Evolutionary conservation across 257 asterid species (phyloP).

Genomic region (Gentiana macrophylla): DNA sequence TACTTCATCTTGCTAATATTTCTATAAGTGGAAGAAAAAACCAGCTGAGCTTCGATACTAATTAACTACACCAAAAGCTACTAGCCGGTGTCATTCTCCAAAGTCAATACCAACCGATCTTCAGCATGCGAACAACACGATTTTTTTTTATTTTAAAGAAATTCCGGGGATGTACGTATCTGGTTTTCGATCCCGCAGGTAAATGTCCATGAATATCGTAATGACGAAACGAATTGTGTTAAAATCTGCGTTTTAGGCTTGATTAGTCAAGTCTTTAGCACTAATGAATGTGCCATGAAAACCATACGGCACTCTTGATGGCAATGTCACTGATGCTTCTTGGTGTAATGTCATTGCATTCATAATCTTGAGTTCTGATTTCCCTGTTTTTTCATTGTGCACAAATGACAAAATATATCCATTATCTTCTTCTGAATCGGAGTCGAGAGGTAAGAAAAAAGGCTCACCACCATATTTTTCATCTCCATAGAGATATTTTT

Average conservation of each 20-base stretch:
- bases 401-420: slow-evolving; percentile 75
- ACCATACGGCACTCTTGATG: slow-evolving; percentile 91
- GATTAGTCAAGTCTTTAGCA: slow-evolving; percentile 52
- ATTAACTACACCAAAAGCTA: slow-evolving; percentile 72
- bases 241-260: slow-evolving; percentile 23
- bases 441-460: slow-evolving; percentile 52
- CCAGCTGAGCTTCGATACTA: slow-evolving; percentile 76
- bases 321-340: slow-evolving; percentile 66
- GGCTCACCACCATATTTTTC: slow-evolving; percentile 95
- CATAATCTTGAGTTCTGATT: slow-evolving; percentile 71
- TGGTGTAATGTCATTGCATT: slow-evolving; percentile 51
- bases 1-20: not conserved
- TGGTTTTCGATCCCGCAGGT: slow-evolving; percentile 67
- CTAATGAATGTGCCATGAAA: slow-evolving; percentile 83
- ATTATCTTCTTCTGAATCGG: slow-evolving; percentile 48
- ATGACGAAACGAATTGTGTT: not conserved
- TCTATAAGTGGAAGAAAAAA: slow-evolving; percentile 1
- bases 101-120: slow-evolving; percentile 14
- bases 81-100: slow-evolving; percentile 47
- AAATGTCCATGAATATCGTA: not conserved
- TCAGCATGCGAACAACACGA: slow-evolving; percentile 7
- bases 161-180: slow-evolving; percentile 73
- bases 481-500: slow-evolving; percentile 62
- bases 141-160: slow-evolving; percentile 14
- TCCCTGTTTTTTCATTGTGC: slow-evolving; percentile 62